Evolutionary conservation across 148 eudicot species (phyloP).

Genomic region (Gaultheria prostrata): DNA sequence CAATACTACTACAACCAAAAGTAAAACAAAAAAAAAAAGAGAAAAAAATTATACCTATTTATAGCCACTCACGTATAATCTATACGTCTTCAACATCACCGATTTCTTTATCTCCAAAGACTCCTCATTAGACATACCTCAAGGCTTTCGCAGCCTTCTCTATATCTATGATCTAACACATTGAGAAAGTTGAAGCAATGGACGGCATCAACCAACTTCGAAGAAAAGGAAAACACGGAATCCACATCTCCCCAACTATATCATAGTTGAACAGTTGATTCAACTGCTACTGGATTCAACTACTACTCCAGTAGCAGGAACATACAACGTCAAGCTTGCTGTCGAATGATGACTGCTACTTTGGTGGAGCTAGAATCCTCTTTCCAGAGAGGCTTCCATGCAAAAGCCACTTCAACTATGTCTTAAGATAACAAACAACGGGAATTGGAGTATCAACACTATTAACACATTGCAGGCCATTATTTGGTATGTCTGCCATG

Average conservation of each 20-base stretch:
- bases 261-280: neutral
- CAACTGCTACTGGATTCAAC: neutral
- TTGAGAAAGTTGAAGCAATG: neutral
- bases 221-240: neutral
- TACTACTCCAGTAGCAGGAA: neutral
- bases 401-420: slow-evolving; percentile 2
- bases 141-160: neutral
- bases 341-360: neutral
- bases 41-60: neutral
- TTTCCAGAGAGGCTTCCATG: neutral
- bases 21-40: neutral
- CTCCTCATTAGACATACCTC: neutral
- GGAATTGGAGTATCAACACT: neutral
- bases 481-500: neutral
- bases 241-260: neutral
- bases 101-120: neutral
- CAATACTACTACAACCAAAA: neutral
- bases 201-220: neutral
- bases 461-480: too few species aligned
- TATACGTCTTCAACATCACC: neutral
- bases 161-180: neutral
- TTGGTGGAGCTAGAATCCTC: neutral
- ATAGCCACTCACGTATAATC: neutral
- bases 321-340: neutral
- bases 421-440: neutral